phyloP scores from a whole-genome alignment of 331 rosid species.

The Pyrus hybrid region DNA sequence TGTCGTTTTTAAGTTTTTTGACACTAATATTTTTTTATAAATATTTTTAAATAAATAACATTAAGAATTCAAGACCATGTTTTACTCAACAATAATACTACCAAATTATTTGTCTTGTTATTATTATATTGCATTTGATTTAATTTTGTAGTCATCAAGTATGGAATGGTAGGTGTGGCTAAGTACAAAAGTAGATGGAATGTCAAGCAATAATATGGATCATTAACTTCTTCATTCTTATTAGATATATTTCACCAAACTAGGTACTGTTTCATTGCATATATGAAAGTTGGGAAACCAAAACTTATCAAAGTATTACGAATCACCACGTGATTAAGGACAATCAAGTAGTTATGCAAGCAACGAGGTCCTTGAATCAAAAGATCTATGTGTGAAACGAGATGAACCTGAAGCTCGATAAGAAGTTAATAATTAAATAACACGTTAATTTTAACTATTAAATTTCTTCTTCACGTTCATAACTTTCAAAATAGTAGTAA shows the following conservation, averaged over 20 bases:
- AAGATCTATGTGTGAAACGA: neutral
- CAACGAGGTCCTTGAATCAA: neutral
- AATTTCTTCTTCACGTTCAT: neutral
- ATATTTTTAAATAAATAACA: neutral
- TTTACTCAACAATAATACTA: neutral
- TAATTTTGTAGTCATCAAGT: too few relatives aligned
- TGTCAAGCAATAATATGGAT: neutral
- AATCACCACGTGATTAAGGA: neutral
- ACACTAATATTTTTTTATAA: too few relatives aligned
- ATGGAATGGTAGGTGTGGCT: too few relatives aligned
- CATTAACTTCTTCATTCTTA: too few relatives aligned
- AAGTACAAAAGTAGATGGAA: neutral
- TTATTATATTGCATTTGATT: neutral
- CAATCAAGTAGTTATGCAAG: neutral
- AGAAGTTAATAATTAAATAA: too few relatives aligned
- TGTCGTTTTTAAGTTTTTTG: too few relatives aligned
- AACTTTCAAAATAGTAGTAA: neutral
- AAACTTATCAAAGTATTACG: neutral
- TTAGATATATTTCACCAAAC: too few relatives aligned
- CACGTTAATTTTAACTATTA: too few relatives aligned
- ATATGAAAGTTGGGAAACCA: too few relatives aligned
- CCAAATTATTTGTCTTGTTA: neutral
- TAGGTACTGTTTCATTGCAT: too few relatives aligned
- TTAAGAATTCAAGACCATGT: neutral
- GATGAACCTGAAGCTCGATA: neutral